Base-by-base conservation (phyloP, 78 protist genomes). In the Capsaspora owczarzaki region DNA sequence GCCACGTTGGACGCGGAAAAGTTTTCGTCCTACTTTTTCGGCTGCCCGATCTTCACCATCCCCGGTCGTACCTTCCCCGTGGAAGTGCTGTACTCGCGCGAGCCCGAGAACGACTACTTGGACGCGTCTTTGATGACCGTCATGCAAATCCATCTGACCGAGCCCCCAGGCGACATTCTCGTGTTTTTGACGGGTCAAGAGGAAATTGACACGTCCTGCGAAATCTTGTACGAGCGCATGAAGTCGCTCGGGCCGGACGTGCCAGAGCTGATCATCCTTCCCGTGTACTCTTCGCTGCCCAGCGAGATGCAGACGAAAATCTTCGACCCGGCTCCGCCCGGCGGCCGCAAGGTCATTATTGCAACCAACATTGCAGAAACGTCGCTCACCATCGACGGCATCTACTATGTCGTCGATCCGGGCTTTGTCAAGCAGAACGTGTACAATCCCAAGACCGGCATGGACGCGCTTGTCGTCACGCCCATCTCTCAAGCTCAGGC, bases 1-100 rank as follows among this genome's bases (percentile, higher is more conserved):
- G 99, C 99, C 25, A 97, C 99, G 22, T 84, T 98, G 37, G 98
- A 98, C 56, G 97, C 98, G 4, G 98, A 89, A 23, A 97, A 97
- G 92, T 97, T 97, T 61, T 85, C 96, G 12, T 37, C 47, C 31
- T 98, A 94, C 85, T 98, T 97, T 89, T 77, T 79, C 83, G 85
- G 78, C 37, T 83, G 93, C 72, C 96, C 94, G 23, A 83, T 97
- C 61, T 89, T 98, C 86, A 81, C 85, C 74, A 96, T 98, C 38
- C 98, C 95, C 0, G 97, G 99, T 89, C 1, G 97, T 94, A 90
- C 95, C 8, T 90, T 72, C 85, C 97, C 95, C 0, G 99, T 98
- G 8, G 95, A 91, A 85, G 74, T 88, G 31, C 66, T 93, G 29
- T 96, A 93, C 89, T 75, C 96, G 6, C 90, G 92, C 56, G 92